A percentile compares a stretch with the other conserved stretches of the same genome.
Conservation (phyloP, 768 basidiomycete species). For the Hydnum rufescens region DNA sequence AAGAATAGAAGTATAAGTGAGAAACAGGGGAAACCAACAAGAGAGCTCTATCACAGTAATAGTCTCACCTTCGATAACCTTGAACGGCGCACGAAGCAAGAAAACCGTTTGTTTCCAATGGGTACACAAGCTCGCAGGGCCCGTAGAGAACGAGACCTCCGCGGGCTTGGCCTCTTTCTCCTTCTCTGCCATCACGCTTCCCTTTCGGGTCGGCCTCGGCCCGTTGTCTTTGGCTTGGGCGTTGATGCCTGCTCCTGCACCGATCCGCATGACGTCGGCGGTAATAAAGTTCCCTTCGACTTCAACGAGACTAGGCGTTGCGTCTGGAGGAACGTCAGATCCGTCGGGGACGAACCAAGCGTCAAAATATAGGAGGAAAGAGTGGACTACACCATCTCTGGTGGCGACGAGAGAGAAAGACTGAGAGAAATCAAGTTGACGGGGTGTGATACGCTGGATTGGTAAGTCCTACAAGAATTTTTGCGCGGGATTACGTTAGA, state of each 20-base stretch:
- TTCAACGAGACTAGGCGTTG: conserved; percentile 27
- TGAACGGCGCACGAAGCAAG: conserved; percentile 58
- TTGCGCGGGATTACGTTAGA: neutral
- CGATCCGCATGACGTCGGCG: conserved; percentile 7
- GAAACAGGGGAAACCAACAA: neutral
- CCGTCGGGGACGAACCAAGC: conserved; percentile 64
- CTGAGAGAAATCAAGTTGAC: conserved; percentile 62
- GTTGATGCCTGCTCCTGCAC: too few species aligned
- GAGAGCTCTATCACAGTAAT: neutral
- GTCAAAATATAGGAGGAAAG: conserved; percentile 87
- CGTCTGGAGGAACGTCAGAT: conserved; percentile 30
- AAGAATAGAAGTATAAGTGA: neutral
- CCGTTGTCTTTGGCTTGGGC: conserved; percentile 1
- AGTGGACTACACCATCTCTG: conserved; percentile 33
- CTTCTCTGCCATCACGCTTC: conserved; percentile 8
- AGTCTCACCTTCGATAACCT: conserved; percentile 54
- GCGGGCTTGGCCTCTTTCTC: conserved; percentile 4
- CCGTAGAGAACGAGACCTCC: conserved; percentile 47
- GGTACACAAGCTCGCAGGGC: conserved; percentile 67
- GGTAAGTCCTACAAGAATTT: conserved; percentile 45
- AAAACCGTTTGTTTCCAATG: conserved; percentile 97
- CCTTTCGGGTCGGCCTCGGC: conserved; percentile 1
- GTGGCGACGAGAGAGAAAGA: conserved; percentile 51
- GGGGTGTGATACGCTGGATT: conserved; percentile 38
- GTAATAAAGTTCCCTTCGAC: conserved; percentile 15